Evolutionary conservation across 164 flowering plant species (phyloP), one percentile per base, ranked within the genome.

Genomic region (Nymphaea colorata): DNA sequence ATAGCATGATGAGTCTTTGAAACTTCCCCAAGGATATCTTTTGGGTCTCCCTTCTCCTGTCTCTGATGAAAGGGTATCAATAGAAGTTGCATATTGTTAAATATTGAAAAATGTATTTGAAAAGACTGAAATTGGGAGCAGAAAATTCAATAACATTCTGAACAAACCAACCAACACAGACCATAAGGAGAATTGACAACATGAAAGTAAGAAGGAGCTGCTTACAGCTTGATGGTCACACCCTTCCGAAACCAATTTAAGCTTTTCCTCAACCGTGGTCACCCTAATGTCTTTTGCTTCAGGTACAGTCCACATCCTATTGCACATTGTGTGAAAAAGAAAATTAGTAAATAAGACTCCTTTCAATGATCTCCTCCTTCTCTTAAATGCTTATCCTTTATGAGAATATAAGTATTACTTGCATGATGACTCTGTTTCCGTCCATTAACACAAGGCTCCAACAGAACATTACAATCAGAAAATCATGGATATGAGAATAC

Each of bases 271-370:
- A 47, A 63, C 18, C 25, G 75, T 70, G 60, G 77, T 74, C 66
- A 77, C 75, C 73, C 80, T 79, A 36, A 86, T 53, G 44, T 69
- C 88, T 76, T 81, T 85, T 15, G 80, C 81, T 79, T 90, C 96
- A 67, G 99, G 96, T 43, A 81, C 81, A 47, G 81, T 66, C 95
- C 92, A 90, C 91, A 88, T 82, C 76, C 99, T 94, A 72, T 8
- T 14, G 61, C 66, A 61, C 64, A 61, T 61, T 10, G 8, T 2
- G 25, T 2, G 17, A 61, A 61, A 61, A 12, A 47, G 12, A 47
- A 47, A 12, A 12, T 47, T 47, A 47, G 55, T 7, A 47, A 47
- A 47, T 12, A 25, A 25, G 36, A 25, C 36, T 25, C 36, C 36
- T 25, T 25, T 25, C 36, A 25, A 25, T 25, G 36, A 25, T 25